phyloP scores from a whole-genome alignment of 805 yeast species.

The Kluyveromyces starmeri region DNA sequence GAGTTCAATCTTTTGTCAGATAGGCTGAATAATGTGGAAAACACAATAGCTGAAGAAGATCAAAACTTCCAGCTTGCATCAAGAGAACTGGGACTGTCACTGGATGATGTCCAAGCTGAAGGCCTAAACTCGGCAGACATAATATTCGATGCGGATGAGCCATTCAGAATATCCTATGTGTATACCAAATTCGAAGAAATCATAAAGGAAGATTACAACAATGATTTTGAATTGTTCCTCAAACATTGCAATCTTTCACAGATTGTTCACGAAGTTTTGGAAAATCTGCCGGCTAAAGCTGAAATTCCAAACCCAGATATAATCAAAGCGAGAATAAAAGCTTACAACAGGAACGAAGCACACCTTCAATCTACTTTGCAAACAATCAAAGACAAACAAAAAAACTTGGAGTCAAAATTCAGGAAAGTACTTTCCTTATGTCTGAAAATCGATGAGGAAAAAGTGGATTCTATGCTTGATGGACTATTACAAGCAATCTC shows the following conservation, averaged over 20 bases:
- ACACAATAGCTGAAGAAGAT: constrained; percentile 58
- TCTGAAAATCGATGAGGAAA: constrained; percentile 75
- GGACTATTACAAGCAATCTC: constrained; percentile 87
- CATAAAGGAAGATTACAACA: constrained; percentile 27
- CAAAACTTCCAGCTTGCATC: constrained; percentile 39
- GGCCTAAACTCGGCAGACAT: constrained; percentile 38
- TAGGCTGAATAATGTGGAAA: constrained; percentile 48
- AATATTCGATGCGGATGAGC: constrained; percentile 75
- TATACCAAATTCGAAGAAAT: constrained; percentile 43
- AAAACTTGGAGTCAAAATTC: constrained; percentile 63
- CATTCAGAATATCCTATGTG: constrained; percentile 63
- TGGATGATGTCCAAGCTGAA: constrained; percentile 23
- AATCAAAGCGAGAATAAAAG: constrained; percentile 68
- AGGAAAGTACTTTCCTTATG: constrained; percentile 83
- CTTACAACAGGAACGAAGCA: constrained; percentile 64
- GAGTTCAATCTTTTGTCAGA: constrained; percentile 47
- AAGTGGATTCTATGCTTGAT: constrained; percentile 73
- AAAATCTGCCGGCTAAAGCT: constrained; percentile 13
- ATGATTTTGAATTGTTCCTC: constrained; percentile 23
- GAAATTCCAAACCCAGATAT: constrained; percentile 33
- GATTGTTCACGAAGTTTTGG: constrained; percentile 17
- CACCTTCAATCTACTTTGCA: constrained; percentile 44
- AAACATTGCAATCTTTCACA: constrained; percentile 16
- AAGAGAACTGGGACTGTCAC: constrained; percentile 29
- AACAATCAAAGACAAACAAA: constrained; percentile 44